A percentile compares a stretch with the other conserved stretches of the same genome.
phyloP scores from a whole-genome alignment of 2,329 filamentous ascomycete genomes.

The Rutstroemia sp. region DNA sequence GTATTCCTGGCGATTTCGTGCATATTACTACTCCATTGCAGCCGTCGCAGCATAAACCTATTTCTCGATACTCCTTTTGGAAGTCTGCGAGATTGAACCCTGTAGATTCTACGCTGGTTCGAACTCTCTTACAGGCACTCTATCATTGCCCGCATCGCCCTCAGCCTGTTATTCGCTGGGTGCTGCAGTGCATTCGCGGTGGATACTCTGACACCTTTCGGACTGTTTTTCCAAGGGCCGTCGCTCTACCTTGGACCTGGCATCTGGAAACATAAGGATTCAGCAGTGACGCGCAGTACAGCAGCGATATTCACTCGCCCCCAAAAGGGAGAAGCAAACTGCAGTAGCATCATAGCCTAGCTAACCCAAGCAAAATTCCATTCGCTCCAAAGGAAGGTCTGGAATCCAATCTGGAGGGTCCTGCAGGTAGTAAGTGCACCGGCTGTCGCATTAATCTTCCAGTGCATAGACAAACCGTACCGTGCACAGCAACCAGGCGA shows the following conservation, averaged over 20 bases:
- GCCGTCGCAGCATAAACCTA: constrained; percentile 3
- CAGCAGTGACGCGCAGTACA: too few relatives aligned
- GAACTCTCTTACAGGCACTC: neutral
- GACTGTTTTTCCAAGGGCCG: too few relatives aligned
- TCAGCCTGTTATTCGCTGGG: neutral
- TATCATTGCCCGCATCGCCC: neutral
- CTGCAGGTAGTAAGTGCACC: neutral
- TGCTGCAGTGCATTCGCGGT: neutral
- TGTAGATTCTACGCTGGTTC: neutral
- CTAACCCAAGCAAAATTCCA: neutral
- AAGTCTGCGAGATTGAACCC: neutral
- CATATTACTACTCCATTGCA: constrained; percentile 9
- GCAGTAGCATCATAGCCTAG: too few relatives aligned
- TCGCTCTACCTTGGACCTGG: too few relatives aligned
- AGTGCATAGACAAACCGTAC: neutral
- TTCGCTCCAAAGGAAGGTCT: too few relatives aligned
- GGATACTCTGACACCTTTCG: neutral
- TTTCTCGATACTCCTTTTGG: constrained; percentile 2
- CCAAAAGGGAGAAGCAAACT: too few relatives aligned
- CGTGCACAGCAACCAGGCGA: neutral
- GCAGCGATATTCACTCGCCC: too few relatives aligned
- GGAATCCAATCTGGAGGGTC: neutral
- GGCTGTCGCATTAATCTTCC: too few relatives aligned
- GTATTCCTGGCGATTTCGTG: constrained; percentile 10
- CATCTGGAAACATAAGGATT: too few relatives aligned